These are phyloP conservation scores for Eleusine indica DNA, from an alignment of 176 grass and related monocot genomes.

Conservation along the genomic window DNA sequence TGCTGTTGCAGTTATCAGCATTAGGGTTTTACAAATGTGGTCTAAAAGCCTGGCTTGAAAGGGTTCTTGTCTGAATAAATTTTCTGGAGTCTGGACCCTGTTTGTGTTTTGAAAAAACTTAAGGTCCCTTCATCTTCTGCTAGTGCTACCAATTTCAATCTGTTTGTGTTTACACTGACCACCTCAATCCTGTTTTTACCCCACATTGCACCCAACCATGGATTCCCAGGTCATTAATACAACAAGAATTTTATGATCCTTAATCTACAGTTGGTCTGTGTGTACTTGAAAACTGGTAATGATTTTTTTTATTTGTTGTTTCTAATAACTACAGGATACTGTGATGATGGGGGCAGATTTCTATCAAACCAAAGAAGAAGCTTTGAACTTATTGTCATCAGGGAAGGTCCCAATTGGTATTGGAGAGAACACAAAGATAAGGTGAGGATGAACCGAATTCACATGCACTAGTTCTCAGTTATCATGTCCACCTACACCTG, in stretches of 20 bases:
- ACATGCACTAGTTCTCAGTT: not conserved
- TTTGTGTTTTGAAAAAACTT: slow-evolving; percentile 7
- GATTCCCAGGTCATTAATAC: not conserved
- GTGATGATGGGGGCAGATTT: slow-evolving; percentile 78
- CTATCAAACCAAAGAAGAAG: slow-evolving; percentile 72
- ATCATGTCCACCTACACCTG: not conserved
- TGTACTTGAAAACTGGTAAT: not conserved
- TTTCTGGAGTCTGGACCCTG: not conserved
- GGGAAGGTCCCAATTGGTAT: slow-evolving; percentile 72
- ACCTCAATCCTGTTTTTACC: not conserved
- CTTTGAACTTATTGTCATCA: slow-evolving; percentile 42
- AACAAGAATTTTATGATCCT: not conserved
- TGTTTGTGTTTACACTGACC: not conserved
- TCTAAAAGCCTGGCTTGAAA: too few relatives aligned
- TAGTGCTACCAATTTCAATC: not conserved
- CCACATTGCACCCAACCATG: not conserved
- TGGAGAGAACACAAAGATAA: slow-evolving; percentile 75
- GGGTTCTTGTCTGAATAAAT: not conserved
- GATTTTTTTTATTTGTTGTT: slow-evolving; percentile 2
- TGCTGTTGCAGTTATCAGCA: not conserved
- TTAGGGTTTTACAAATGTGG: not conserved
- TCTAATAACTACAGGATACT: slow-evolving; percentile 54
- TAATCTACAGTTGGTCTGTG: not conserved
- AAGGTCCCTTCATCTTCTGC: not conserved
- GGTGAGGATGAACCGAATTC: slow-evolving; percentile 34